Evolutionary conservation across 768 basidiomycete genomes (phyloP).

Genomic region (Collybiopsis confluens): DNA sequence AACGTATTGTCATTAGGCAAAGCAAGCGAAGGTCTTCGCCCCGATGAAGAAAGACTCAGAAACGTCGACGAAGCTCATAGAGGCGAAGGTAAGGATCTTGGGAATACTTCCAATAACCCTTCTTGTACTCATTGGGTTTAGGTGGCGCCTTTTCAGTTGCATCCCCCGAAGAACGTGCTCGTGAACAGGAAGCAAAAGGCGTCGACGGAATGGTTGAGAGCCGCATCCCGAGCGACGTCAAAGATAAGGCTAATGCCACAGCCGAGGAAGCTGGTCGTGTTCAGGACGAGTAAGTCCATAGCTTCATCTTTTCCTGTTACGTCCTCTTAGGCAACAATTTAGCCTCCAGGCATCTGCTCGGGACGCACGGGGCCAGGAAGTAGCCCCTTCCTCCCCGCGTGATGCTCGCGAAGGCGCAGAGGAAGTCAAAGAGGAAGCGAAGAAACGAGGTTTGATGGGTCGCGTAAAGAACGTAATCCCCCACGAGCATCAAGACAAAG

Average conservation of each 20-base stretch:
- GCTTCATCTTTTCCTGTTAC: not conserved
- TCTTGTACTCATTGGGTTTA: not conserved
- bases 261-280: constrained; percentile 9
- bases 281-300: not conserved
- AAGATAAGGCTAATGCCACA: constrained; percentile 10
- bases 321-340: not conserved
- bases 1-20: constrained; percentile 31
- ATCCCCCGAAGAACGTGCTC: constrained; percentile 1
- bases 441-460: constrained; percentile 18
- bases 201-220: constrained; percentile 4
- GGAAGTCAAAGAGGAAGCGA: constrained; percentile 1
- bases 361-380: constrained; percentile 2
- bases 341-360: not conserved
- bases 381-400: not conserved
- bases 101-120: no score
- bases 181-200: constrained; percentile 19
- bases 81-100: constrained; percentile 19
- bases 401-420: constrained; percentile 5
- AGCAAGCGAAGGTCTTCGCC: constrained; percentile 65
- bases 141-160: constrained; percentile 2
- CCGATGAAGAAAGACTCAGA: constrained; percentile 56
- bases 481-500: constrained; percentile 60
- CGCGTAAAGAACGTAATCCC: constrained; percentile 42
- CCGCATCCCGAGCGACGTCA: constrained; percentile 10
- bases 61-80: constrained; percentile 66